Evolutionary conservation across 2,329 filamentous ascomycete genomes (phyloP), one percentile per base, ranked within the genome.

Genomic region (Lachnellula willkommii): DNA sequence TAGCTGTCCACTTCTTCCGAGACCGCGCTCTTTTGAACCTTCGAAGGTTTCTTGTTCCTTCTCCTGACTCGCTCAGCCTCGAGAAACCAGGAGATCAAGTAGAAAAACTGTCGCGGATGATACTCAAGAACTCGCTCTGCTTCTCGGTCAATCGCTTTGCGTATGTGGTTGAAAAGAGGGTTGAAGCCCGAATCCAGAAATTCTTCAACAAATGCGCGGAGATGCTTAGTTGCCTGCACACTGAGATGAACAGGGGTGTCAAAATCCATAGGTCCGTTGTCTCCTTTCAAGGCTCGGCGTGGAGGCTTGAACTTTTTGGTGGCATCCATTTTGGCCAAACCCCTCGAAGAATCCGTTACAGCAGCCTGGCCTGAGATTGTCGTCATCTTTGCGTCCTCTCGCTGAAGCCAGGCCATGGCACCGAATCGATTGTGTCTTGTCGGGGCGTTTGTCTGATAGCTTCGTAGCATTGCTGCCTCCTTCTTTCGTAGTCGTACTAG

Each of bases 181-280:
- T 97, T 99, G 75, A 99, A 99, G 0, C 90, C 89, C 0, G 93
- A 91, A 70, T 99, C 93, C 3, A 99, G 76, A 65, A 99, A 96
- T 47, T 97, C 92, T 63, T 93, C 88, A 0, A 96, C 89, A 68
- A 99, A 99, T 0, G 76, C 77, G 50, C 87, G 83, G 8, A 99
- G 78, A 61, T 91, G 85, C 43, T 83, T 80, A n/a, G 82, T 85
- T n/a, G 92, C 90, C 20, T 82, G 78, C 2, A 82, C 73, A 17
- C 88, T 90, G 14, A 99, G 77, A 36, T 84, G 77, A 1, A 86
- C 81, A 0, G 84, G 83, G 9, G 83, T 81, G 53, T 91, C 90
- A 57, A 97, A 89, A 56, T 96, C 90, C 63, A 86, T 83, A 32
- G 81, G 79, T 50, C 85, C 80, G 65, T 81, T 78, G 37, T 85